Percentiles rank a stretch among this genome's conserved stretches.
Conservation (phyloP, 257 asterid genomes). For the Solanum habrochaites region DNA sequence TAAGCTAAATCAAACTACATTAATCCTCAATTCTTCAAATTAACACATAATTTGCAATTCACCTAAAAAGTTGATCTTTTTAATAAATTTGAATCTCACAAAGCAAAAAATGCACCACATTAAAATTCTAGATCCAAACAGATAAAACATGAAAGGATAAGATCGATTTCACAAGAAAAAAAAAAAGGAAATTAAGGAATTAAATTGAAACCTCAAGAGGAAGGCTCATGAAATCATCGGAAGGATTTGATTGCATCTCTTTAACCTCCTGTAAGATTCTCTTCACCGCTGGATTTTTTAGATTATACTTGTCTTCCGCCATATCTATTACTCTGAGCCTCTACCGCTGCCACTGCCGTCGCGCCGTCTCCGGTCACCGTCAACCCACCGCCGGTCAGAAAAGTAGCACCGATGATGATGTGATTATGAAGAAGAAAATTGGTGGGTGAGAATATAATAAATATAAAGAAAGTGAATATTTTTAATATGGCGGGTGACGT, state of each 20-base stretch:
- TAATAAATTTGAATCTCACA: not conserved
- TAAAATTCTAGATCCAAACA: not conserved
- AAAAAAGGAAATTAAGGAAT: not conserved
- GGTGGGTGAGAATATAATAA: not conserved
- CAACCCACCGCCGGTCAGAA: not conserved
- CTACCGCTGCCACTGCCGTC: not conserved
- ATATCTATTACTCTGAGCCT: not conserved
- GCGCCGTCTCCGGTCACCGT: not conserved
- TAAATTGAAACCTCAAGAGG: constrained; percentile 63
- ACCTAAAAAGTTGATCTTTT: not conserved
- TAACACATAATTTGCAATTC: not conserved
- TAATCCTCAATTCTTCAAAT: not conserved
- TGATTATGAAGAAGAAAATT: not conserved
- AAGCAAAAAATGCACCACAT: not conserved
- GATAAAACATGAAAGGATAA: not conserved
- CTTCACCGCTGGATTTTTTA: constrained; percentile 85
- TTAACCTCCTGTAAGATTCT: constrained; percentile 89
- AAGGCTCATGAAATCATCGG: constrained; percentile 88
- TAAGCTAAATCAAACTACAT: not conserved
- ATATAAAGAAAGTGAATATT: not conserved
- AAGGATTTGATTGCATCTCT: constrained; percentile 92
- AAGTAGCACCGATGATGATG: not conserved
- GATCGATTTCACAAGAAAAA: not conserved
- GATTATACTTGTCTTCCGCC: constrained; percentile 80
- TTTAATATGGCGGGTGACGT: not conserved